Evolutionary conservation across 1,284 basidiomycete genomes (phyloP), one percentile per base, ranked within the genome.

Genomic region (Pholiota adiposa): DNA sequence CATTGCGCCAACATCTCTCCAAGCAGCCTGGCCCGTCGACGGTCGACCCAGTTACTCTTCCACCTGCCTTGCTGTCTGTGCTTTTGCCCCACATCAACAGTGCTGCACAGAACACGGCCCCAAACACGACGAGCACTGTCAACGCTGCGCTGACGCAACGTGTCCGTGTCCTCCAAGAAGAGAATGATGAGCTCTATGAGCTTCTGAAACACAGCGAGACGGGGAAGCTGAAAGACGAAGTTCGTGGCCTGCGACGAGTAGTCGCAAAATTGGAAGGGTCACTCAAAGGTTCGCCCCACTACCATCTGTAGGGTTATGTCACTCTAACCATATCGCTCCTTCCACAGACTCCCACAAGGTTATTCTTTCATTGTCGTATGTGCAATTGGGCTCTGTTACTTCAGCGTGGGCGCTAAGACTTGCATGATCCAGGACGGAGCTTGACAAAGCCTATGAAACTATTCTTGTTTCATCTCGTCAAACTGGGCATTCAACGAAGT

Each of bases 141-240:
- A 83, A 83, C 27, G 78, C 85, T 16, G 91, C 91, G 3, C 79
- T 93, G 57, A 86, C 84, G 0, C 89, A 92, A 68, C 80, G 90
- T 51, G 81, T 84, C 27, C 85, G 84, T 58, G 73, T 88, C 7
- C 76, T 93, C 8, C 92, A 93, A 70, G 87, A 90, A 55, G 91
- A 93, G 73, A 93, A 93, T 60, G 90, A 93, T 63, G 91, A 93
- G 63, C 67, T 92, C 4, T 93, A 92, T 69, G 83, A 86, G 53
- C 73, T 93, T 6, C 73, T 93, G 46, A 88, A 85, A 70, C 76
- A 77, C 25, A 84, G 87, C 50, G 88, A 92, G 72, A 89, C 88
- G 0, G 89, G 89, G 2, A 83, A 82, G 67, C 70, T 93, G 59
- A 91, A 92, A 69, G 92, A 93, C 69, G 90, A 93, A 70, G 90